phyloP scores from a whole-genome alignment of 176 grass and related monocot genomes.

The Canna indica region DNA sequence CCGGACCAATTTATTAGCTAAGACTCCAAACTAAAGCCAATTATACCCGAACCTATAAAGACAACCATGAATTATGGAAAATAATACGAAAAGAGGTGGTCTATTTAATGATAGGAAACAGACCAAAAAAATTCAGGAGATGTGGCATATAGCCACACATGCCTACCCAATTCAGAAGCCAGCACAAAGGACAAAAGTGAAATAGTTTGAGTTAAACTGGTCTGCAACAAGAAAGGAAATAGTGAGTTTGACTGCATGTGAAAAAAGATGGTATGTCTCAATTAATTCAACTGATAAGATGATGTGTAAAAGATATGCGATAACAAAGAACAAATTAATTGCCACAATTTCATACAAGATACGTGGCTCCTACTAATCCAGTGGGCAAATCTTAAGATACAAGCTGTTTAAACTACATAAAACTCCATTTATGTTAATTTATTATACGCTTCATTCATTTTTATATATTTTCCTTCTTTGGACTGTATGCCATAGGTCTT shows the following conservation, averaged over 20 bases:
- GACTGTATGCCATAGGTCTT: no score
- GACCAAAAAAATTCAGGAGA: background rate
- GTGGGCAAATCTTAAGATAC: background rate
- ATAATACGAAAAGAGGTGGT: background rate
- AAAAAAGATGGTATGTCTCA: background rate
- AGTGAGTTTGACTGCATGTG: background rate
- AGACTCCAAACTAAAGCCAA: background rate
- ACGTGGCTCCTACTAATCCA: background rate
- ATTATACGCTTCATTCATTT: no score
- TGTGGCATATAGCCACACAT: background rate
- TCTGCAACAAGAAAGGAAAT: constrained; percentile 7
- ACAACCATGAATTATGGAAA: background rate
- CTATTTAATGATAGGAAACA: background rate
- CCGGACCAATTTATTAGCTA: background rate
- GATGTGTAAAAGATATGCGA: background rate
- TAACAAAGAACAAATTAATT: background rate
- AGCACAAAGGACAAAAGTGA: constrained; percentile 18
- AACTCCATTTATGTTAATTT: no score
- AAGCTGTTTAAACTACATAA: no score
- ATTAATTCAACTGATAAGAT: background rate
- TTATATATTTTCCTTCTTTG: no score
- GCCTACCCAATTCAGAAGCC: constrained; percentile 18
- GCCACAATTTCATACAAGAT: background rate
- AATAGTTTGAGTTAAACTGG: constrained; percentile 9
- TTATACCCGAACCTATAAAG: background rate